Conservation (phyloP, 1,284 basidiomycete genomes). For the Cryptococcus sp. region DNA sequence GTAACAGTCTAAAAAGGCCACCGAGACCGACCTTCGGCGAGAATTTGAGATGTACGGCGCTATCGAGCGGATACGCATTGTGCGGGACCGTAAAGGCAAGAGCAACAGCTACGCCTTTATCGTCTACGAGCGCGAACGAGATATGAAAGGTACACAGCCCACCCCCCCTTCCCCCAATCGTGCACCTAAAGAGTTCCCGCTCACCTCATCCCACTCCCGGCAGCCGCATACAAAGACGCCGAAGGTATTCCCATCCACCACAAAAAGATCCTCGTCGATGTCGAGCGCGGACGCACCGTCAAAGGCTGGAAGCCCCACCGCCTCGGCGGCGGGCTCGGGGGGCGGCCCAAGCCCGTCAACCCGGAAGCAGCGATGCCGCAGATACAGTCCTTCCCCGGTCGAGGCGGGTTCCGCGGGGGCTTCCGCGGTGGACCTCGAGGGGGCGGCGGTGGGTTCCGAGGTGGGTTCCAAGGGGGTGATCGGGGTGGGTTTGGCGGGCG, state of each 20-base stretch:
- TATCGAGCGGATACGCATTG: conserved; percentile 86
- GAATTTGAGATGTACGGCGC: conserved; percentile 96
- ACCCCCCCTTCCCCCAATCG: conserved; percentile 4
- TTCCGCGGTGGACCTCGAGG: conserved; percentile 30
- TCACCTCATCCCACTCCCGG: not conserved
- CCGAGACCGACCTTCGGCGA: conserved; percentile 83
- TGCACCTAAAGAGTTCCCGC: not conserved
- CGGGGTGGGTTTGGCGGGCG: conserved; percentile 39
- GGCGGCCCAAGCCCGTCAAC: conserved; percentile 76
- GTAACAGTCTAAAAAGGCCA: conserved; percentile 71
- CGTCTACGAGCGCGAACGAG: conserved; percentile 94
- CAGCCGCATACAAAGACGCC: conserved; percentile 99
- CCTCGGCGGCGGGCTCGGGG: conserved; percentile 91
- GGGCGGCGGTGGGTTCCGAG: conserved; percentile 30
- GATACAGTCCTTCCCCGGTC: conserved; percentile 11
- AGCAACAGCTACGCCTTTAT: conserved; percentile 93
- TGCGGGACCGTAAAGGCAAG: conserved; percentile 81
- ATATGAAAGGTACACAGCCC: conserved; percentile 81
- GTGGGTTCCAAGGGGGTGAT: conserved; percentile 36
- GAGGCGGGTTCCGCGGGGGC: conserved; percentile 12
- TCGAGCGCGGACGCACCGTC: conserved; percentile 95
- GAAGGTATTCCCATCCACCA: conserved; percentile 94
- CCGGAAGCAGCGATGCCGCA: conserved; percentile 52
- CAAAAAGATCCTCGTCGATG: conserved; percentile 92
- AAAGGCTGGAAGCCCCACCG: conserved; percentile 97